Conservation (phyloP, 1,139 yeast species). For the Yamadazyma membranifaciens region DNA sequence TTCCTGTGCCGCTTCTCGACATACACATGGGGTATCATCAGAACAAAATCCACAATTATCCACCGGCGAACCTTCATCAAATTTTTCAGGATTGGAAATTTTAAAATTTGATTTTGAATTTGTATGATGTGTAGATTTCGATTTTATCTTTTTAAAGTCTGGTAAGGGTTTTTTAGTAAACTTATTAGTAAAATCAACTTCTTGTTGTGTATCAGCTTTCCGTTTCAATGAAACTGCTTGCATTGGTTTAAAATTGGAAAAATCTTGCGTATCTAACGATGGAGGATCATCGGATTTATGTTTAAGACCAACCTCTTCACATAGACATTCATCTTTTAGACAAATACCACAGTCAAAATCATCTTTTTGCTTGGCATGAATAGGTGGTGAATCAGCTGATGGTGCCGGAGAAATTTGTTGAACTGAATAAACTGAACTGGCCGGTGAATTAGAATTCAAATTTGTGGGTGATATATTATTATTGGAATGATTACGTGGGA, state of each 20-base stretch:
- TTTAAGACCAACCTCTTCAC: conserved; percentile 64
- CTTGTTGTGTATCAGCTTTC: conserved; percentile 25
- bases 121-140: not conserved
- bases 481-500: not conserved
- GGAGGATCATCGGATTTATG: conserved; percentile 9
- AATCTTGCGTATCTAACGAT: conserved; percentile 3
- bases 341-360: conserved; percentile 63
- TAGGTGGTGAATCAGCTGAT: conserved; percentile 48
- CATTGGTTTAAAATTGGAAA: conserved; percentile 50
- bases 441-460: conserved; percentile 26
- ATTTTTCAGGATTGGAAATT: conserved; percentile 9
- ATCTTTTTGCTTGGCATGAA: conserved; percentile 1
- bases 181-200: conserved; percentile 55
- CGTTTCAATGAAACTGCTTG: conserved; percentile 57
- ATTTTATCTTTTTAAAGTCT: conserved; percentile 30
- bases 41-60: conserved; percentile 93
- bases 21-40: conserved; percentile 88
- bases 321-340: conserved; percentile 65
- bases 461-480: conserved; percentile 11
- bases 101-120: not conserved
- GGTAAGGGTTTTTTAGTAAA: conserved; percentile 45
- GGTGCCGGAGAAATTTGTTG: conserved; percentile 57
- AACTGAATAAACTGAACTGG: conserved; percentile 35
- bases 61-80: conserved; percentile 51
- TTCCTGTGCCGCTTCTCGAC: conserved; percentile 78